Conservation (phyloP, 108 stramenopile species). For the Ochromonas danica region DNA sequence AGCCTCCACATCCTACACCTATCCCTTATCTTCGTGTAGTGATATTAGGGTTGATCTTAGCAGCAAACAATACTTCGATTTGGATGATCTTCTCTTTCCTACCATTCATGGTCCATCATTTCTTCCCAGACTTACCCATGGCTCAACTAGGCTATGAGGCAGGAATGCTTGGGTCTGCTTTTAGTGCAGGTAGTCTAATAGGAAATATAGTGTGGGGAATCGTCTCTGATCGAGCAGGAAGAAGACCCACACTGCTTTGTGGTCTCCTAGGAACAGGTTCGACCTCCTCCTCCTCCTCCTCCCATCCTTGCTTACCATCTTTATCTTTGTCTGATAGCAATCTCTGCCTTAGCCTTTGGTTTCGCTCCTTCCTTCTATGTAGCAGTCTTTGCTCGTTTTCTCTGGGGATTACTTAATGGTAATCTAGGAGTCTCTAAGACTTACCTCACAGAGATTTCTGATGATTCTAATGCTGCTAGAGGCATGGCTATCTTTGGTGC, state of each 20-base stretch:
- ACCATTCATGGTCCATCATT: conserved; percentile 4
- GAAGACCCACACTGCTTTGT: background rate
- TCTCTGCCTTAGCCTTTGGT: background rate
- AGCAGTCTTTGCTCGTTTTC: background rate
- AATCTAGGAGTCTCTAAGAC: conserved; percentile 19
- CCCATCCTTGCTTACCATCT: background rate
- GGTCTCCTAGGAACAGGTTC: conserved; percentile 22
- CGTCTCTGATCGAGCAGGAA: conserved; percentile 5
- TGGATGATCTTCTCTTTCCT: conserved; percentile 25
- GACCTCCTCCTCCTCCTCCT: background rate
- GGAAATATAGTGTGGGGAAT: conserved; percentile 28
- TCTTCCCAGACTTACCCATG: background rate
- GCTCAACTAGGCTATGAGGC: background rate
- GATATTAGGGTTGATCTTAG: conserved; percentile 2
- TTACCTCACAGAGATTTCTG: conserved; percentile 9
- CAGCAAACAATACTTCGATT: conserved; percentile 15
- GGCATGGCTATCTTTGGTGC: conserved; percentile 26
- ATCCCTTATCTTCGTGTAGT: background rate
- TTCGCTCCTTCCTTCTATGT: background rate
- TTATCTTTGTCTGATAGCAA: background rate
- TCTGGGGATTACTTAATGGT: conserved; percentile 16
- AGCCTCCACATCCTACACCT: no score
- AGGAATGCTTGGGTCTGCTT: conserved; percentile 12
- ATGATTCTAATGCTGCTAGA: conserved; percentile 2
- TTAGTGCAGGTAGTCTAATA: conserved; percentile 22